A percentile compares a stretch with the other conserved stretches of the same genome.
phyloP scores from a whole-genome alignment of 2,329 filamentous ascomycete genomes.

The Fusarium neocosmosporiellum region DNA sequence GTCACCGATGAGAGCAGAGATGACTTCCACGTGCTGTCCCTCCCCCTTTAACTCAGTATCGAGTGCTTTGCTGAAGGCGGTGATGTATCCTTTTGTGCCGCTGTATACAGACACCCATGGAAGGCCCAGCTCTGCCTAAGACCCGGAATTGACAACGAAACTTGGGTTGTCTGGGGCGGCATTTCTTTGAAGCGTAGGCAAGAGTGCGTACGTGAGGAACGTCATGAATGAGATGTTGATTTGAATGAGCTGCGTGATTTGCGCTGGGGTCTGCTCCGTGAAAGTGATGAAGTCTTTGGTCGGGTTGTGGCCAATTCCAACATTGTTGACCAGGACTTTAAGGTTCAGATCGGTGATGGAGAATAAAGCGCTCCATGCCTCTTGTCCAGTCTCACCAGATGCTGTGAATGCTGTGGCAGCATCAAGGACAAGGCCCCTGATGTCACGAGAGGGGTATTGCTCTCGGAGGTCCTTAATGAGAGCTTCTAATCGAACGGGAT shows the following conservation, averaged over 20 bases:
- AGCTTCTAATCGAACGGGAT: background rate
- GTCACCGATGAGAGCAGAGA: conserved; percentile 3
- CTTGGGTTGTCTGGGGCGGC: background rate
- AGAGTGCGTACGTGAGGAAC: background rate
- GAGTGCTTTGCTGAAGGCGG: conserved; percentile 4
- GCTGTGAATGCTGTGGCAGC: background rate
- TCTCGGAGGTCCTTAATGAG: background rate
- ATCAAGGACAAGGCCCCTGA: background rate
- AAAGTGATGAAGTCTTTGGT: conserved; percentile 3
- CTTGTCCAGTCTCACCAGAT: background rate
- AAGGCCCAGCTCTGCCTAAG: conserved; percentile 5
- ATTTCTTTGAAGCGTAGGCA: background rate
- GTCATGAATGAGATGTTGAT: conserved; percentile 10
- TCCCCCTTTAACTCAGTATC: background rate
- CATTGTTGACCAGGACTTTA: conserved; percentile 2
- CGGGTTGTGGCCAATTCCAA: background rate
- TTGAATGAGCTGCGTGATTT: conserved; percentile 4
- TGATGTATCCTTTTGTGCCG: conserved; percentile 9
- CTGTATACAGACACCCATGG: conserved; percentile 3
- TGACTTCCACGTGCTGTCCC: background rate
- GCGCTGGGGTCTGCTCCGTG: background rate
- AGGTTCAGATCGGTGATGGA: background rate
- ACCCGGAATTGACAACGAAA: conserved; percentile 7
- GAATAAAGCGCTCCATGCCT: background rate
- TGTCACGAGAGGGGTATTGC: background rate